A percentile compares a stretch with the other conserved stretches of the same genome.
phyloP scores from a whole-genome alignment of 768 basidiomycete genomes.

The Tephrocybe sp. region DNA sequence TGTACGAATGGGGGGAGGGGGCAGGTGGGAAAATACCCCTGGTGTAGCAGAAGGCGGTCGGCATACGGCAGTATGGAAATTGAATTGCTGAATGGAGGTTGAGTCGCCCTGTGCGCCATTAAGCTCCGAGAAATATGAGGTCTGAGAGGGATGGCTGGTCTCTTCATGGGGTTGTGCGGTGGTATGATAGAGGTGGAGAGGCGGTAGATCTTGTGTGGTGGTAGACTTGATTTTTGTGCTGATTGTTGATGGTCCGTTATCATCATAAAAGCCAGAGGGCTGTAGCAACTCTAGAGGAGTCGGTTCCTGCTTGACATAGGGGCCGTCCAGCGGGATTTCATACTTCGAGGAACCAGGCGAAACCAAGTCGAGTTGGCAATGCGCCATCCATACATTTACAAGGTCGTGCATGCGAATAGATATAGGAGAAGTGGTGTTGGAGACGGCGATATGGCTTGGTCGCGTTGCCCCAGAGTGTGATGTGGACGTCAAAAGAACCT shows the following conservation, averaged over 20 bases:
- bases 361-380: constrained; percentile 38
- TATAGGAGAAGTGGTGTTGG: constrained; percentile 45
- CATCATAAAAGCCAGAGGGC: constrained; percentile 16
- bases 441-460: constrained; percentile 29
- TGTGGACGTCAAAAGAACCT: constrained; percentile 8
- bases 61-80: constrained; percentile 16
- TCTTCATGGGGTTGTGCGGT: not conserved
- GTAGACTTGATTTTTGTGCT: constrained; percentile 2
- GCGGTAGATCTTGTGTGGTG: constrained; percentile 13
- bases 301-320: constrained; percentile 33
- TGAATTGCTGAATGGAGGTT: constrained; percentile 17
- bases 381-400: constrained; percentile 58
- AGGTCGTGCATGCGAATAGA: constrained; percentile 59
- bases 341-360: constrained; percentile 5
- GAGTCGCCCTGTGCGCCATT: too few relatives aligned
- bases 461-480: constrained; percentile 26
- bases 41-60: constrained; percentile 29
- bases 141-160: too few relatives aligned
- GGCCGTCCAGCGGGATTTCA: constrained; percentile 3
- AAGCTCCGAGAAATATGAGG: too few relatives aligned
- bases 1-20: constrained; percentile 25
- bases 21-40: constrained; percentile 34
- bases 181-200: constrained; percentile 14
- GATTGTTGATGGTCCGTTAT: constrained; percentile 14
- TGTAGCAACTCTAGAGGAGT: constrained; percentile 19